Evolutionary conservation across 441 rosid species (phyloP).

Genomic region (Gossypium davidsonii): DNA sequence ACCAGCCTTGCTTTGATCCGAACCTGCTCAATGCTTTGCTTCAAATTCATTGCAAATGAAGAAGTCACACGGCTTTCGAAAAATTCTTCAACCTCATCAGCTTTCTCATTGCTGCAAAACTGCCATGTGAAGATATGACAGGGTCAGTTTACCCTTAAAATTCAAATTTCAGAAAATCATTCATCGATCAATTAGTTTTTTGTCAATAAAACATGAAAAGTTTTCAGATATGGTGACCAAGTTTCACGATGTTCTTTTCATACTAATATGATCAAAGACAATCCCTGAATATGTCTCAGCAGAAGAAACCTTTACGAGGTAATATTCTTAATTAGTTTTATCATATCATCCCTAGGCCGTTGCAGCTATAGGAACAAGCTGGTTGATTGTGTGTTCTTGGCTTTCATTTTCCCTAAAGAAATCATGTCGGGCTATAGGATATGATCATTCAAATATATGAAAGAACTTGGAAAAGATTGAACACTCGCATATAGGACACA

Average conservation of each 20-base stretch:
- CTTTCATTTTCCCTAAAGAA: background rate
- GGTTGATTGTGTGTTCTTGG: background rate
- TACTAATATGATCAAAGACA: background rate
- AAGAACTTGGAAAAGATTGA: background rate
- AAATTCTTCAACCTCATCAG: conserved; percentile 73
- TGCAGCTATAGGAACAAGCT: background rate
- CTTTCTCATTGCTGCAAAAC: conserved; percentile 41
- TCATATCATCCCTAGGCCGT: background rate
- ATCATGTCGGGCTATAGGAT: background rate
- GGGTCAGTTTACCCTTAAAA: background rate
- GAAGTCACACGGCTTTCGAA: conserved; percentile 52
- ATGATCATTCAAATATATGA: background rate
- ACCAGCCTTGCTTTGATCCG: conserved; percentile 74
- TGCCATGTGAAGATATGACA: background rate
- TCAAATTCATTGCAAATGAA: conserved; percentile 72
- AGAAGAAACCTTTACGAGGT: background rate
- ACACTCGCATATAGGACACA: background rate
- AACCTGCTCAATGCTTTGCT: conserved; percentile 80
- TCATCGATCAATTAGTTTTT: background rate
- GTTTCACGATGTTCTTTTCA: background rate
- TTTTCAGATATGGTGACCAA: background rate
- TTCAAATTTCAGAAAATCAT: background rate
- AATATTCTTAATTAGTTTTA: background rate
- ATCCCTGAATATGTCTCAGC: background rate
- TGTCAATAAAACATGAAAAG: background rate